Evolutionary conservation across 2,329 filamentous ascomycete species (phyloP), one percentile per base, ranked within the genome.

Genomic region (Teratosphaeria epicoccoides): DNA sequence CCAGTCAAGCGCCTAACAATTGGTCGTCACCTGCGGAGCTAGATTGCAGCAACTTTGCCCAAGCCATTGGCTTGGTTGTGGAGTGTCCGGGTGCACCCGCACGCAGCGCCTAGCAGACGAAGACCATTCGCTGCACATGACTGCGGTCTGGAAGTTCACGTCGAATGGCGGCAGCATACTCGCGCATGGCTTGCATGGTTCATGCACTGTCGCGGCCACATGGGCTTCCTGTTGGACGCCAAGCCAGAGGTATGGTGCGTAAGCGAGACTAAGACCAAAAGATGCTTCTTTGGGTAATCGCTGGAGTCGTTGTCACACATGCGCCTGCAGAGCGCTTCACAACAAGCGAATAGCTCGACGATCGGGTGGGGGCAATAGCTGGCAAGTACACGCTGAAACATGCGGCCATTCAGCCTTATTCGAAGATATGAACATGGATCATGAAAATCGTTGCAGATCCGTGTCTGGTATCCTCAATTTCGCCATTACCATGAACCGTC

Each of bases 1-100:
- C 24, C 54, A 57, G 55, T 54, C 29, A 53, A 49, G 60, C 60
- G 60, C 57, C 53, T 59, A 61, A 61, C 55, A 57, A 57, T 57
- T 58, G 57, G 60, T 53, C 51, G 49, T 48, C 51, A 49, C 48
- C 49, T 47, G 53, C 45, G 54, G 58, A 51, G 26, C 45, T 48
- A n/a, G n/a, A n/a, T n/a, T n/a, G n/a, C n/a, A 28, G 20, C 24
- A 46, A 24, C 29, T 50, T 25, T n/a, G 33, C n/a, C n/a, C n/a
- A 17, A 40, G 33, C 33, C 33, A 40, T 40, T 22, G 33, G 33
- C 33, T 40, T 40, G 33, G n/a, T 17, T 17, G 14, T 20, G 33
- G n/a, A n/a, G n/a, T 40, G 33, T 14, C n/a, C 6, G n/a, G 14
- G 6, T 6, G 14, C n/a, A 40, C 14, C 14, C n/a, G 7, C 33